Conservation (phyloP, 345 rosid genomes). For the Pistacia atlantica region DNA sequence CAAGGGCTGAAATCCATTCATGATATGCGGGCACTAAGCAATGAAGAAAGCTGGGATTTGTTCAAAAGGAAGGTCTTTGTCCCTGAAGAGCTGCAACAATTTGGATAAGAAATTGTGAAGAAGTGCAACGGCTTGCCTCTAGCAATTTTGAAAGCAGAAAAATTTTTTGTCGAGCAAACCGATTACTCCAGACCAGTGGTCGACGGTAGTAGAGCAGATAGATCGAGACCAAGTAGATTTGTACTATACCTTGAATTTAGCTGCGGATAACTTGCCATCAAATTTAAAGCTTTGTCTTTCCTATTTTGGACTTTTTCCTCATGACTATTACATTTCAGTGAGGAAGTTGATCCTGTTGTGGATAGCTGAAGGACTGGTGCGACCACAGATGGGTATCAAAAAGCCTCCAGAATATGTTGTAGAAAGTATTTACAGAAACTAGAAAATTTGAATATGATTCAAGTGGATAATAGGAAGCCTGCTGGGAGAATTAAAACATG, state of each 20-base stretch:
- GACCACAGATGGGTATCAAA: not conserved
- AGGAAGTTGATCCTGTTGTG: constrained; percentile 21
- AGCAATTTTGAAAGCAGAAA: not conserved
- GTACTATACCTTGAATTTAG: not conserved
- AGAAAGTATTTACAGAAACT: too few species aligned
- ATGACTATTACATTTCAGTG: constrained; percentile 1
- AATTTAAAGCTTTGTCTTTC: constrained; percentile 15
- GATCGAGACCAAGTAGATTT: not conserved
- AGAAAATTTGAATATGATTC: too few species aligned
- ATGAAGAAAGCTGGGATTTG: constrained; percentile 13
- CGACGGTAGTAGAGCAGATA: not conserved
- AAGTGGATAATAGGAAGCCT: too few species aligned
- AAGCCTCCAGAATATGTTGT: not conserved
- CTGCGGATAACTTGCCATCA: not conserved
- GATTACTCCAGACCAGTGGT: constrained; percentile 1
- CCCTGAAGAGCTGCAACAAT: not conserved
- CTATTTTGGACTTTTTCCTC: constrained; percentile 12
- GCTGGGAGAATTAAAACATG: too few species aligned
- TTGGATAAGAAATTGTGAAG: constrained; percentile 8
- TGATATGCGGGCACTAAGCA: not conserved
- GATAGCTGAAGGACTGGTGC: constrained; percentile 22
- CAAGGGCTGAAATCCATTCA: not conserved
- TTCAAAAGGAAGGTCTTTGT: not conserved
- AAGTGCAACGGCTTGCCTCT: constrained; percentile 6
- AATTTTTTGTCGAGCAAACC: not conserved